Base-by-base conservation (phyloP, 2,329 filamentous ascomycete species). In the Talaromyces sp. region DNA sequence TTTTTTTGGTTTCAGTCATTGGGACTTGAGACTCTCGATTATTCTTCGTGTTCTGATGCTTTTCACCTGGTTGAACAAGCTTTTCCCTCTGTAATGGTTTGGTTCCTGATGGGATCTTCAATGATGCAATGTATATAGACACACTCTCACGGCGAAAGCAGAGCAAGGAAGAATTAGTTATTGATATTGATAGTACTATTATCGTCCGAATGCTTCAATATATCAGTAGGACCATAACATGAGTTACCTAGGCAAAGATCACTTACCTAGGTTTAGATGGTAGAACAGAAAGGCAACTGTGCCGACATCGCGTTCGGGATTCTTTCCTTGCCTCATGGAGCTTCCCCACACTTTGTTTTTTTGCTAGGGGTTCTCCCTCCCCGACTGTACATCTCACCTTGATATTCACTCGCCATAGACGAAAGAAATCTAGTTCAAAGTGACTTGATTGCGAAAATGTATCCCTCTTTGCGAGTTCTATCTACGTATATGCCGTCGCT, bases 81-180 rank as follows among this genome's bases (percentile, higher is more conserved):
- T 46, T 45, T 46, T 15, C n/a, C 19, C 25, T 48, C 45, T 48
- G 28, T 48, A 13, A 35, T 48, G 28, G 45, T 7, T 7, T 35
- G 45, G 33, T 48, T 33, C 17, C 45, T 33, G n/a, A 33, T 2
- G 10, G 10, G 19, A 19, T 10, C 3, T 41, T 33, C n/a, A 35
- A 48, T n/a, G n/a, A 46, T 46, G 45, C 45, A 48, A 48, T 48
- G 45, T 48, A 48, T 21, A 48, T 48, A 48, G 45, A 48, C n/a
- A 48, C 33, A 35, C 45, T n/a, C 31, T 33, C 28, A 48, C 45
- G 5, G n/a, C 10, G 45, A 48, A 9, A n/a, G n/a, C n/a, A 48
- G 45, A 3, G 3, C n/a, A 35, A 28, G 19, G n/a, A 40, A 33
- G n/a, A 35, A 48, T 46, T n/a, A 33, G 31, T 13, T n/a, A 19